phyloP scores from a whole-genome alignment of 306 rosid genomes.

The Pterocarpus macrocarpus region DNA sequence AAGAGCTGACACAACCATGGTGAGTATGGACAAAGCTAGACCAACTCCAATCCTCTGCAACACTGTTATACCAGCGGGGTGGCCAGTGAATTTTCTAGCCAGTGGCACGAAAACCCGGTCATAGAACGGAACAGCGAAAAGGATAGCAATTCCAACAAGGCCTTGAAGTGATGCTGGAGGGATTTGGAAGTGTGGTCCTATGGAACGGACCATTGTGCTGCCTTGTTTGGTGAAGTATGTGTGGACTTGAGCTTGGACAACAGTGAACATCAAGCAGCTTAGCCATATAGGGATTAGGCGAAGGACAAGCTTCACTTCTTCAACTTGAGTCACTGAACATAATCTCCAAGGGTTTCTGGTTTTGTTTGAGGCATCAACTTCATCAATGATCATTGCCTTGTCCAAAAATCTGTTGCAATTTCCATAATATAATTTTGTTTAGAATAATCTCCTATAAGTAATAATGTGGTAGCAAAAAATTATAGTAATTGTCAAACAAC shows the following conservation, averaged over 20 bases:
- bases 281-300: slow-evolving; percentile 83
- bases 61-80: slow-evolving; percentile 69
- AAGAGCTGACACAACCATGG: slow-evolving; percentile 65
- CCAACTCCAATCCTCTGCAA: slow-evolving; percentile 79
- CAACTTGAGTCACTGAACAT: slow-evolving; percentile 77
- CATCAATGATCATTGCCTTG: slow-evolving; percentile 72
- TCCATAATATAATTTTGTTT: not conserved
- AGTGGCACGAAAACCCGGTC: slow-evolving; percentile 66
- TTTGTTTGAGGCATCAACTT: slow-evolving; percentile 57
- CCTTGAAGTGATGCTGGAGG: slow-evolving; percentile 81
- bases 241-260: slow-evolving; percentile 65
- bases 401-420: slow-evolving; percentile 62
- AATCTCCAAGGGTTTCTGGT: slow-evolving; percentile 76
- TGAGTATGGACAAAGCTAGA: slow-evolving; percentile 63
- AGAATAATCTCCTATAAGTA: not conserved
- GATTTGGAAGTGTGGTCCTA: slow-evolving; percentile 63
- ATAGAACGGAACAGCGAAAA: slow-evolving; percentile 60
- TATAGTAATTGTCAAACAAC: too few relatives aligned
- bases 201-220: slow-evolving; percentile 58
- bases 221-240: slow-evolving; percentile 81
- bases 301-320: slow-evolving; percentile 74
- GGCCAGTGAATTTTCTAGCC: slow-evolving; percentile 53
- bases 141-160: slow-evolving; percentile 59
- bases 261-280: slow-evolving; percentile 67
- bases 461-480: slow-evolving; percentile 6